Percentiles rank a stretch among this genome's conserved stretches.
These are phyloP conservation scores for Ceratocystis huliohia DNA, from an alignment of 2,329 filamentous ascomycete genomes.

Conservation along the genomic window DNA sequence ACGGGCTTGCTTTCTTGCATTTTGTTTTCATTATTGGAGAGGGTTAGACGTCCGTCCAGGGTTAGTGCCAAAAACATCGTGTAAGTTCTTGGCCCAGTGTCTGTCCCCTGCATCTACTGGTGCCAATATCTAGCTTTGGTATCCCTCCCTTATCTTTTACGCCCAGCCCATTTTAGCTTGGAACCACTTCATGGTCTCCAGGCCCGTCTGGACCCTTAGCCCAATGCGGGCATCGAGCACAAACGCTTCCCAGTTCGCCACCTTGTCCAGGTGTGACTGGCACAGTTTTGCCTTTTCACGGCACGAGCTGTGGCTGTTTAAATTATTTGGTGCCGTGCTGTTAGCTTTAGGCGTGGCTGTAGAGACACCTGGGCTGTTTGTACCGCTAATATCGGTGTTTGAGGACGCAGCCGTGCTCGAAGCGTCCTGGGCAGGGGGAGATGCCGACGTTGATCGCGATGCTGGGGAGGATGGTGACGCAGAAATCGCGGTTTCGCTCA, in stretches of 20 bases:
- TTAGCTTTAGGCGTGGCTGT: neutral
- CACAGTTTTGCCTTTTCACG: constrained; percentile 46
- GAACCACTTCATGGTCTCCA: constrained; percentile 51
- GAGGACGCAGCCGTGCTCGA: neutral
- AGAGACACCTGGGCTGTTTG: neutral
- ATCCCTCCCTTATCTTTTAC: neutral
- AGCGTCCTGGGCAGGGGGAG: neutral
- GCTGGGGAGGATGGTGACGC: neutral
- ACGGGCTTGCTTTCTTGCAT: neutral
- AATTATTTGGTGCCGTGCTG: constrained; percentile 15
- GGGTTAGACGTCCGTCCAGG: neutral
- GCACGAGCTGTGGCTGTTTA: constrained; percentile 29
- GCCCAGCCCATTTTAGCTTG: constrained; percentile 32
- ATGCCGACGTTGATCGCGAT: neutral
- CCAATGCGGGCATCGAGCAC: constrained; percentile 63
- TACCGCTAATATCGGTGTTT: neutral
- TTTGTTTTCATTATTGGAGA: neutral
- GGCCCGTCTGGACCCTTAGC: constrained; percentile 56
- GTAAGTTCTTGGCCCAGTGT: neutral
- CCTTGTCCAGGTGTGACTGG: constrained; percentile 51
- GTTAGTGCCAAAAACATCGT: neutral
- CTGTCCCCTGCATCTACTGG: neutral
- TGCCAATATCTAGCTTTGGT: neutral
- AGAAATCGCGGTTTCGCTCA: constrained; percentile 9
- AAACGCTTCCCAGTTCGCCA: constrained; percentile 57